Evolutionary conservation across 441 rosid species (phyloP), one percentile per base, ranked within the genome.

Genomic region (Eruca vesicaria): DNA sequence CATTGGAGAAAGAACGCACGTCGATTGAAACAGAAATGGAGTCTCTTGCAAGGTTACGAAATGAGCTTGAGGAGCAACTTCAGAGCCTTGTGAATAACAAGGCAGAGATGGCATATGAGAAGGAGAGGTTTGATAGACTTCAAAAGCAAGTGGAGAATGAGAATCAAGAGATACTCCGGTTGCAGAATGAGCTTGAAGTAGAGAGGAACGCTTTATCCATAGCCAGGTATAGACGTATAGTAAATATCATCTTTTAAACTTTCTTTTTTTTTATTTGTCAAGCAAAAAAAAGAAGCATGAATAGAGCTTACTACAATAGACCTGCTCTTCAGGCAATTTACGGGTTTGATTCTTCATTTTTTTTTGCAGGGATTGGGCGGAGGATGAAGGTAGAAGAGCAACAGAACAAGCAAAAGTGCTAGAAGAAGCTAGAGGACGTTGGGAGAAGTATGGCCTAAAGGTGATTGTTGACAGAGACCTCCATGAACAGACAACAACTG

Each of bases 351-450:
- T 52, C 19, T 19, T 18, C 14, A n/a, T n/a, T 18, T 53, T 19
- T 52, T 26, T 53, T 67, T 81, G 26, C 79, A 95, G 99, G 85
- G 75, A 89, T 56, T 96, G 99, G 99, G 99, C 99, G 2, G 91
- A 90, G 81, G 96, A 96, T 41, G 98, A 96, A 82, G 96, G 96
- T 14, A 92, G 88, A 83, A 85, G 92, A 84, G 97, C 93, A 31
- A 88, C 83, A 60, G 96, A 86, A 63, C 96, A 90, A 73, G 97
- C 93, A 58, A 91, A 85, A 83, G 87, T 86, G 61, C 84, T 96
- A 28, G 88, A 91, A 82, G 96, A 91, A 76, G 99, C 97, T 60
- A 87, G 98, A 77, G 87, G 88, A 59, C 92, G 85, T 14, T 93
- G 98, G 97, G 94, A 85, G 84, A 89, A 83, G 77, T 87, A 78